These are phyloP conservation scores for Phytopythium aichiense DNA, from an alignment of 352 stramenopile genomes.

Conservation along the genomic window DNA sequence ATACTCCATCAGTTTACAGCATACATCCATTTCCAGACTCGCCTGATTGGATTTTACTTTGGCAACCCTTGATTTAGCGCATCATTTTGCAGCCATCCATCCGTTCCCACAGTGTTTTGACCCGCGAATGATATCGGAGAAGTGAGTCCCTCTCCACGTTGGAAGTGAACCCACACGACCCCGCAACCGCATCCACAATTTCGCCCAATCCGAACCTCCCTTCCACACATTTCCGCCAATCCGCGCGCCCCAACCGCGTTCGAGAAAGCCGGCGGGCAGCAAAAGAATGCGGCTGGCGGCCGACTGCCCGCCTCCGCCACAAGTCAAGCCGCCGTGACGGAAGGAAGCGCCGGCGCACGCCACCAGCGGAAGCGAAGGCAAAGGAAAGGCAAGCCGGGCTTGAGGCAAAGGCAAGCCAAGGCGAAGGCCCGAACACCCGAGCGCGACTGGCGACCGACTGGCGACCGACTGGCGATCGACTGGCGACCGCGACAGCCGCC, in stretches of 20 bases:
- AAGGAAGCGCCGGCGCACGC: too few relatives aligned
- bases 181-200: background rate
- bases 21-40: background rate
- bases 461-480: too few relatives aligned
- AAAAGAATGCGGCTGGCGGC: too few relatives aligned
- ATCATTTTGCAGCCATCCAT: background rate
- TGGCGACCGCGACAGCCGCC: too few relatives aligned
- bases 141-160: background rate
- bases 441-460: too few relatives aligned
- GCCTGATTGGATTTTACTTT: background rate
- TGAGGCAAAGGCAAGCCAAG: too few relatives aligned
- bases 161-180: background rate
- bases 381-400: too few relatives aligned
- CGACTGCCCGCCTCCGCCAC: too few relatives aligned
- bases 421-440: too few relatives aligned
- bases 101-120: background rate
- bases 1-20: background rate
- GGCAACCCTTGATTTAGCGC: too few relatives aligned
- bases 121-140: background rate
- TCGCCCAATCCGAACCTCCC: background rate
- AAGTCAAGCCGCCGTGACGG: too few relatives aligned
- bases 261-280: background rate
- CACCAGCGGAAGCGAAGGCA: too few relatives aligned
- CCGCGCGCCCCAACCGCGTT: background rate
- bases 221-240: background rate